Conservation (phyloP, 495 filamentous ascomycete genomes). For the Lichenothelia convexa region DNA sequence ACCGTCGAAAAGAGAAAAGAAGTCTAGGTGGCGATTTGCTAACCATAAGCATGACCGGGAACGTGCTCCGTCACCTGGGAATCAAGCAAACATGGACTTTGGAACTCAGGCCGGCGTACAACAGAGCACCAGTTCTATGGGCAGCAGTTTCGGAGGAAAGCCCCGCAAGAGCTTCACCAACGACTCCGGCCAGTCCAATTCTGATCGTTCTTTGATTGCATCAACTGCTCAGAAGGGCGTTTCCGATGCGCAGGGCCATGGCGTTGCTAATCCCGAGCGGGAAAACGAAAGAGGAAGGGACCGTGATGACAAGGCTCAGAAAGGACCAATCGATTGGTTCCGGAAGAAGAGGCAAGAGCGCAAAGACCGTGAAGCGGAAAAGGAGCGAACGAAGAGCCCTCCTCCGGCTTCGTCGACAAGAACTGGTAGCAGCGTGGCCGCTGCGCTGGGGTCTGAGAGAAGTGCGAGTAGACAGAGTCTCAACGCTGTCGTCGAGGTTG, state of each 20-base stretch:
- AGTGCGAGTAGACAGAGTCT: no score
- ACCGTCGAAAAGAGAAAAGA: constrained; percentile 33
- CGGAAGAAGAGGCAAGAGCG: constrained; percentile 67
- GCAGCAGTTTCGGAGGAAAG: constrained; percentile 6
- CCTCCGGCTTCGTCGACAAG: no score
- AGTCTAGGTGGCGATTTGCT: constrained; percentile 55
- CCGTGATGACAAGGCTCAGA: constrained; percentile 42
- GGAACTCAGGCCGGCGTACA: constrained; percentile 6
- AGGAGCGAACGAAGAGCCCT: constrained; percentile 37
- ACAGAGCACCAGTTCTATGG: constrained; percentile 8
- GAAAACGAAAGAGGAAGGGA: constrained; percentile 24
- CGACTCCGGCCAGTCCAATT: not conserved
- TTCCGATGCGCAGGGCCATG: no score
- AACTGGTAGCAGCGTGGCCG: no score
- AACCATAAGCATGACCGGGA: constrained; percentile 33
- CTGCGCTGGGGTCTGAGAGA: no score
- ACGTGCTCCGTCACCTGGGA: constrained; percentile 21
- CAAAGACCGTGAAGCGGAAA: constrained; percentile 38
- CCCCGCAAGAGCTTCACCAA: constrained; percentile 5
- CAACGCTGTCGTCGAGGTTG: no score
- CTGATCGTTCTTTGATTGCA: not conserved
- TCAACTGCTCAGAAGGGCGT: no score
- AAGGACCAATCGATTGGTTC: constrained; percentile 66
- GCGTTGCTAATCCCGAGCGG: no score
- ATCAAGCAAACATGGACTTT: constrained; percentile 2